Percentiles rank a stretch among this genome's conserved stretches.
Conservation (phyloP, 2,329 filamentous ascomycete species). For the Clathrospora elynae region DNA sequence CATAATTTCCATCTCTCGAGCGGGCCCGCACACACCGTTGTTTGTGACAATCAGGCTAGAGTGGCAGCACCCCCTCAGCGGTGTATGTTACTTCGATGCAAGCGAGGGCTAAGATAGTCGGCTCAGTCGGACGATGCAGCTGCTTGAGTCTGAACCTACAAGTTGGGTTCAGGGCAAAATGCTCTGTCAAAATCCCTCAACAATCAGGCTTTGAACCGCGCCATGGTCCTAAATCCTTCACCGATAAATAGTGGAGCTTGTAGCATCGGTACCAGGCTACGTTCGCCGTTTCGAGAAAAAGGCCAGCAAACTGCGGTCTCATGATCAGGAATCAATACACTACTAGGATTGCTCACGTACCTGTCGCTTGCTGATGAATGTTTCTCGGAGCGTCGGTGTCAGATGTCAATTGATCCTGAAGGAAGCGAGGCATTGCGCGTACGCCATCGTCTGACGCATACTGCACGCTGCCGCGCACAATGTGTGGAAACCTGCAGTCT, state of each 20-base stretch:
- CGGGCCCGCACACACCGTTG: constrained; percentile 9
- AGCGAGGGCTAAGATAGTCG: no score
- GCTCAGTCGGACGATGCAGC: no score
- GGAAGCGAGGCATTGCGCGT: constrained; percentile 9
- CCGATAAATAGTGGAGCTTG: constrained; percentile 3
- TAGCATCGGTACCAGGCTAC: constrained; percentile 9
- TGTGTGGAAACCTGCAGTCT: constrained; percentile 28
- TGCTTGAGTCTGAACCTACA: neutral
- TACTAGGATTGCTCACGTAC: neutral
- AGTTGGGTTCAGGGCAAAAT: neutral
- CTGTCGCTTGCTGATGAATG: neutral
- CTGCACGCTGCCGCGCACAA: constrained; percentile 16
- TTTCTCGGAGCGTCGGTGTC: constrained; percentile 5
- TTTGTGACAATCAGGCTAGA: constrained; percentile 5
- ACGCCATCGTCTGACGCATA: constrained; percentile 12
- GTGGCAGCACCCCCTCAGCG: neutral
- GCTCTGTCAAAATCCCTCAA: constrained; percentile 3
- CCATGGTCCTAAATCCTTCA: constrained; percentile 6
- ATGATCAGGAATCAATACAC: constrained; percentile 3
- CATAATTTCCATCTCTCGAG: neutral
- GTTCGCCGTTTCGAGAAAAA: constrained; percentile 3
- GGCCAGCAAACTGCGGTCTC: constrained; percentile 4
- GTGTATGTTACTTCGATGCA: no score
- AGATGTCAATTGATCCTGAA: constrained; percentile 14
- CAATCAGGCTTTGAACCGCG: constrained; percentile 8